Base-by-base conservation (phyloP, 2,329 filamentous ascomycete genomes). In the Torrubiella hemipterigena region DNA sequence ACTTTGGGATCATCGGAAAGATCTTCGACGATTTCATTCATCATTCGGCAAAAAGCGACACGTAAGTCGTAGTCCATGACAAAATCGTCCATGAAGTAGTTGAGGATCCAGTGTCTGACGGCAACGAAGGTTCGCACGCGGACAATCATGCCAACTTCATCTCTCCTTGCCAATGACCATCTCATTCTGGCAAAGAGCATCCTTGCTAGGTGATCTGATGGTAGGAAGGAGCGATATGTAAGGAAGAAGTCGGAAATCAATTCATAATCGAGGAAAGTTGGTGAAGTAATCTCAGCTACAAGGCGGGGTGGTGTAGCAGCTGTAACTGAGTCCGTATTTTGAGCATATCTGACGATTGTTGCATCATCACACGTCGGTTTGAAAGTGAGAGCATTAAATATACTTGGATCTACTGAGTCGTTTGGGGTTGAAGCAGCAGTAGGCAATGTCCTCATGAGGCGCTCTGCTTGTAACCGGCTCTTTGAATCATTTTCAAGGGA, bases 61-160 rank as follows among this genome's bases (percentile, higher is more conserved):
- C 89, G 77, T 19, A 96, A 63, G 27, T 71, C 63, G 48, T 80
- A 77, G 49, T 87, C 76, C 16, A 79, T 57, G 24, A 93, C 73
- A 51, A 94, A 98, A 50, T 98, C 91, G 49, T 98, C 91, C 33
- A 83, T 69, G 43, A 96, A 98, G 55, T 98, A 98, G 53, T 98
- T 98, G 39, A 98, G 59, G 35, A 96, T 87, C 91, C 91, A 98
- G 55, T 98, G 91, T 34, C 91, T 77, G 27, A 96, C 67, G 7
- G 91, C 91, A 17, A 95, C 91, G 59, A 96, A 98, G 0, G 87
- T 93, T 25, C 91, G 75, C 12, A 98, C 93, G 30, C 89, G 76
- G n/a, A 95, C 91, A 31, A 98, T 84, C 49, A 86, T 82, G 23
- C 91, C 91, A 35, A 78, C 76, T 50, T 95, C 85, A 49, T 93